These are phyloP conservation scores for Brassica carinata DNA, from an alignment of 345 rosid genomes.

Conservation along the genomic window DNA sequence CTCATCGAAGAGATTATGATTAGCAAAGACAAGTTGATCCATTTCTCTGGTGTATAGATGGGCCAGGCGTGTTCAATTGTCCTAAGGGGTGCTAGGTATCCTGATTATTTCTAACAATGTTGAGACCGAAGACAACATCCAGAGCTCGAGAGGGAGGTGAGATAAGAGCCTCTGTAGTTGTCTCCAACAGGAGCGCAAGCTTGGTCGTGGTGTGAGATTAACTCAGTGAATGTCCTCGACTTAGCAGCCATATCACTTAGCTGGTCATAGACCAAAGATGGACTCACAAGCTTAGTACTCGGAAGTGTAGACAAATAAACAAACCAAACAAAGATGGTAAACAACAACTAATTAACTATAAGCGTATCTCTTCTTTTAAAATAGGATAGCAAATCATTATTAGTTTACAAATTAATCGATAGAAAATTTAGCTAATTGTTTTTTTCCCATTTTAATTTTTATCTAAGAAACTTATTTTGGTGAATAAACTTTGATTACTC, in stretches of 20 bases:
- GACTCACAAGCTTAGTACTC: conserved; percentile 84
- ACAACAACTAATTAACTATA: neutral
- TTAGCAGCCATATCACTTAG: conserved; percentile 61
- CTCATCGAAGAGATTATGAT: conserved; percentile 98
- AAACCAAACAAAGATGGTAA: neutral
- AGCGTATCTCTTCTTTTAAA: neutral
- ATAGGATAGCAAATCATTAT: neutral
- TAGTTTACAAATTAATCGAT: neutral
- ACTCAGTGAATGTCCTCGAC: conserved; percentile 70
- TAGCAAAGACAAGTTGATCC: conserved; percentile 97
- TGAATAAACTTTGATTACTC: neutral
- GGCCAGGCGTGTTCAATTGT: conserved; percentile 98
- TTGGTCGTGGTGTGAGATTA: conserved; percentile 66
- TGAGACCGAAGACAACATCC: conserved; percentile 90
- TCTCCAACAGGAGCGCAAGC: conserved; percentile 78
- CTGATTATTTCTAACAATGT: conserved; percentile 64
- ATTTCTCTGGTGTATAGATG: conserved; percentile 92
- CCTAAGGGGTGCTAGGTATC: conserved; percentile 90
- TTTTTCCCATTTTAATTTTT: too few relatives aligned
- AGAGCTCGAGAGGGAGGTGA: conserved; percentile 86
- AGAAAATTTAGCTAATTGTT: too few relatives aligned
- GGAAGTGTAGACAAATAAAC: conserved; percentile 71
- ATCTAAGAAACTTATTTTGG: neutral
- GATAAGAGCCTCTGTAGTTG: conserved; percentile 70
- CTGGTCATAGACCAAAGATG: conserved; percentile 52